Base-by-base conservation (phyloP, 2,329 filamentous ascomycete species). In the Immersiporthe knoxdaviesiana region DNA sequence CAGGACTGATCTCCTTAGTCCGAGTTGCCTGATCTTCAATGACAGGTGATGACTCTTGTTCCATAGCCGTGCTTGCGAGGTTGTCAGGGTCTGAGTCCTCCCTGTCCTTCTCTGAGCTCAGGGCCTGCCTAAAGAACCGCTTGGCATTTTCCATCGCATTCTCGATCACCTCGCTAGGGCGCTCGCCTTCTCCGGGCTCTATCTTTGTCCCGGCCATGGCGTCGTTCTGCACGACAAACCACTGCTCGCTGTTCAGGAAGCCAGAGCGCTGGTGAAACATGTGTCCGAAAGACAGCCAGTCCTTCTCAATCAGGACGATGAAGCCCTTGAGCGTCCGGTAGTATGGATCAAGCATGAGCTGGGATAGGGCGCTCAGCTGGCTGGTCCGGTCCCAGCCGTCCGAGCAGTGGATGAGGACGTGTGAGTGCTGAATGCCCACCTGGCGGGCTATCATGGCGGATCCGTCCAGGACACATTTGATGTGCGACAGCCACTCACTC, bases 311-410 rank as follows among this genome's bases (percentile, higher is more conserved):
- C 8, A 99, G 83, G 2, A 97, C 90, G 74, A 98, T 94, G 79
- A 98, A 99, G 0, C 96, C 96, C 74, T 97, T 92, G 63, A 99
- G 83, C 0, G 96, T 98, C 65, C 96, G 89, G 78, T 94, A 99
- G 79, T 97, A 97, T 0, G 96, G 96, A 76, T 99, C 96, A 11
- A 99, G 86, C 83, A 97, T 95, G 52, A 99, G 86, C 80, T 99
- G 94, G 68, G 94, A 91, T 68, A 99, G 82, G 5, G 94, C 94
- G 75, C 94, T 97, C 65, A 99, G 86, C 81, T 99, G 96, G 75
- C 94, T 95, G 10, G 96, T 99, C 64, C 96, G 91, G 80, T 99
- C 96, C 96, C 96, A 99, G 4, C 96, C 96, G 79, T 99, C 96
- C 2, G 96, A 98, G 80, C 96, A 99, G 80, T 99, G 96, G 63